Conservation (phyloP, 1,284 basidiomycete species). For the Mycena sp. region DNA sequence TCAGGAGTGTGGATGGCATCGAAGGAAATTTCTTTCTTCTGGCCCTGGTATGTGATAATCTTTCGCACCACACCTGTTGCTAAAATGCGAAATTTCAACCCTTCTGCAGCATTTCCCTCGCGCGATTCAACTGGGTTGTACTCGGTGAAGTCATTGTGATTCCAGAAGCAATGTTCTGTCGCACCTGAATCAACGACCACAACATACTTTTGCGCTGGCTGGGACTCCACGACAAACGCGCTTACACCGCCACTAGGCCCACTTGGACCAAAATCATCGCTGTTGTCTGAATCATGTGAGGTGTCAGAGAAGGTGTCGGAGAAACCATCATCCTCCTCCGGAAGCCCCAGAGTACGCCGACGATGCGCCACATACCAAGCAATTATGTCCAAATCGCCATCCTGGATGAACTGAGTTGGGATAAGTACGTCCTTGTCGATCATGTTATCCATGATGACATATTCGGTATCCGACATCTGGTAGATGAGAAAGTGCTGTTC, state of each 20-base stretch:
- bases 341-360: not conserved
- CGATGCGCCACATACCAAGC: not conserved
- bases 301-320: not conserved
- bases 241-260: not conserved
- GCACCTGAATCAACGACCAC: constrained; percentile 33
- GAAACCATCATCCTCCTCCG: not conserved
- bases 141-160: constrained; percentile 24
- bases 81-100: constrained; percentile 30
- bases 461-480: constrained; percentile 1
- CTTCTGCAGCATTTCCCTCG: constrained; percentile 30
- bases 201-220: not conserved
- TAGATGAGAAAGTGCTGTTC: constrained; percentile 1
- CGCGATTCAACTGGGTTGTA: constrained; percentile 21
- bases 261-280: not conserved
- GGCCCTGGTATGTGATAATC: not conserved
- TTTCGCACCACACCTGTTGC: constrained; percentile 34
- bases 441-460: constrained; percentile 4
- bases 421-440: not conserved
- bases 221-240: not conserved
- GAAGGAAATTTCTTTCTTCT: not conserved
- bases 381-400: not conserved
- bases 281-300: not conserved
- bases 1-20: constrained; percentile 31
- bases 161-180: constrained; percentile 37
- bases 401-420: not conserved